These are phyloP conservation scores for Calonectria pauciramosa DNA, from an alignment of 2,329 filamentous ascomycete species.

Conservation along the genomic window DNA sequence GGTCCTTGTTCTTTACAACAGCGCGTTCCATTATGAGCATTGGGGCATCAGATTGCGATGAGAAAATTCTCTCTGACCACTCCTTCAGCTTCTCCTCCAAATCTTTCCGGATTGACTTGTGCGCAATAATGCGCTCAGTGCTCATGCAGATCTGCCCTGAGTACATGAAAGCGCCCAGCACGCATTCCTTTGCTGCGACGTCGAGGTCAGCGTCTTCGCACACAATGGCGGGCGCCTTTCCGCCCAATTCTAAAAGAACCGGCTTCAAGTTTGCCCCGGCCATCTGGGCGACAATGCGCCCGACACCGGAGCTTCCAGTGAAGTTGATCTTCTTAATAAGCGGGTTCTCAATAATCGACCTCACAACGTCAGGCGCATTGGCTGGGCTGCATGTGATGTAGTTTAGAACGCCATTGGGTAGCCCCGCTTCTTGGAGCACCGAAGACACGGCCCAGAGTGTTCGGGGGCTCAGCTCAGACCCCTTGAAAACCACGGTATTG, in stretches of 20 bases:
- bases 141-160: constrained; percentile 89
- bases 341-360: constrained; percentile 53
- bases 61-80: constrained; percentile 15
- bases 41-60: constrained; percentile 8
- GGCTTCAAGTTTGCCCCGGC: constrained; percentile 59
- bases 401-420: constrained; percentile 58
- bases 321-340: constrained; percentile 27
- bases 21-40: constrained; percentile 19
- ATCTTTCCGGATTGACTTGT: constrained; percentile 59
- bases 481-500: constrained; percentile 43
- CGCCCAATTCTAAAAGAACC: constrained; percentile 62
- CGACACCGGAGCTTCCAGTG: constrained; percentile 48
- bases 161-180: constrained; percentile 61
- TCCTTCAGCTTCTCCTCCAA: constrained; percentile 23
- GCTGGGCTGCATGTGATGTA: constrained; percentile 48
- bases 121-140: constrained; percentile 53
- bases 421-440: constrained; percentile 56
- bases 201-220: constrained; percentile 60
- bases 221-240: constrained; percentile 60
- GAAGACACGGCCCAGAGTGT: constrained; percentile 50
- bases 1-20: constrained; percentile 65
- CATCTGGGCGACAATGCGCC: constrained; percentile 54
- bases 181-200: constrained; percentile 51
- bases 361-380: constrained; percentile 52
- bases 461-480: constrained; percentile 50